phyloP scores from a whole-genome alignment of 73 alveolate species.

The Durusdinium trenchii region DNA sequence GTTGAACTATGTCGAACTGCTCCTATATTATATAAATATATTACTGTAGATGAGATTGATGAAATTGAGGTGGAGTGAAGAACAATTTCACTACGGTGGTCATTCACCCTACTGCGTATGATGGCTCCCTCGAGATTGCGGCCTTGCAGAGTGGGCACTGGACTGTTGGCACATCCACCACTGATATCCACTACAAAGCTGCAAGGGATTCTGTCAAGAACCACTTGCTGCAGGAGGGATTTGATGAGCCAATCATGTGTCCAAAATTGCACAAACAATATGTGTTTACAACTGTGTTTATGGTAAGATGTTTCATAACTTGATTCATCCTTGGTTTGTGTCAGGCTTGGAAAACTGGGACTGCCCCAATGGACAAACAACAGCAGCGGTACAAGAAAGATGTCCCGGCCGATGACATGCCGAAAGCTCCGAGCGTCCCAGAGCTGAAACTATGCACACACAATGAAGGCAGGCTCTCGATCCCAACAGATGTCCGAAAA shows the following conservation, averaged over 20 bases:
- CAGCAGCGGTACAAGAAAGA: conserved; percentile 17
- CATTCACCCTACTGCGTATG: conserved; percentile 19
- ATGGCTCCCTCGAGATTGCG: conserved; percentile 8
- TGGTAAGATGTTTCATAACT: too few species aligned
- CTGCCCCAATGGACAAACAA: not conserved
- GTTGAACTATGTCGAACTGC: too few species aligned
- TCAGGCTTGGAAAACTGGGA: not conserved
- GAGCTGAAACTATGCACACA: not conserved
- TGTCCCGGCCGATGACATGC: conserved; percentile 7
- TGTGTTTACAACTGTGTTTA: too few species aligned
- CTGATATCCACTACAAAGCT: not conserved
- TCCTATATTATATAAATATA: not conserved
- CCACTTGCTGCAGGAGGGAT: not conserved
- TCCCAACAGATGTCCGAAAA: not conserved
- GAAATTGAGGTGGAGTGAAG: conserved; percentile 26
- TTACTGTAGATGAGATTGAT: not conserved
- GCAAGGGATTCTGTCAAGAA: conserved; percentile 1
- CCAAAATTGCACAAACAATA: too few species aligned
- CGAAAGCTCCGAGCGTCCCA: not conserved
- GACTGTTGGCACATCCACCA: not conserved
- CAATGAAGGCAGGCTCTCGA: not conserved
- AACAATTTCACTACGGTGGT: not conserved
- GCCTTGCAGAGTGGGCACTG: not conserved
- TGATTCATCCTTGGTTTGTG: too few species aligned
- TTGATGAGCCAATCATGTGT: not conserved